Evolutionary conservation across 176 grass and related monocot species (phyloP), one percentile per base, ranked within the genome.

Genomic region (Hyparrhenia diplandra): DNA sequence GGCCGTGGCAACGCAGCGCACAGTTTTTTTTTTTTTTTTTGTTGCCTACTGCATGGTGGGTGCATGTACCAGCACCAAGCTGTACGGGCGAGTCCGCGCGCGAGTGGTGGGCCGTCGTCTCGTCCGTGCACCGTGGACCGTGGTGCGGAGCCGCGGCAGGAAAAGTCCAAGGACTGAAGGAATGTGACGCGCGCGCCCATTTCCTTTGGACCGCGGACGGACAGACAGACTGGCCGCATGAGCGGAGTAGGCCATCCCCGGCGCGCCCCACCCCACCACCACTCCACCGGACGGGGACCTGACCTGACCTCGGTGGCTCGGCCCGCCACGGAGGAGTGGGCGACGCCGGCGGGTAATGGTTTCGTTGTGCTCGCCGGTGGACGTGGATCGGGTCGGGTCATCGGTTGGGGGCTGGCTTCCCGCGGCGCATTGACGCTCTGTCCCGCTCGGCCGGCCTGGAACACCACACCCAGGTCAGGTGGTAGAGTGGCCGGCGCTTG

Each of bases 401-500:
- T 37, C 5, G 36, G 36, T 5, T 37, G 39, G 39, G 7, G 5
- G 4, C 8, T 7, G 20, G 32, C 31, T 37, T 37, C 18, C 32
- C 17, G 79, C 79, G 67, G 67, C 54, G 79, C 79, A 71, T 60
- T 81, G 67, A 81, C 51, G 78, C 30, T 24, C 36, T 54, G 77
- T 52, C 77, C 27, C 46, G 62, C 63, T 25, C 77, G n/a, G 31
- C 64, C 5, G 25, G 45, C 13, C 36, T 37, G 36, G 36, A 37
- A 37, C 36, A 5, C 36, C 36, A 5, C 6, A 6, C 4, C 1
- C 36, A 34, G 36, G 0, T 8, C 36, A 37, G 36, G 36, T 37
- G 6, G 36, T 37, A 37, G 36, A 37, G 36, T 6, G 36, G 36
- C 36, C 79, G 58, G 52, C 69, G 47, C 76, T 60, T 80, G 84